Evolutionary conservation across 352 stramenopile genomes (phyloP).

Genomic region (Pythium phragmiticola): DNA sequence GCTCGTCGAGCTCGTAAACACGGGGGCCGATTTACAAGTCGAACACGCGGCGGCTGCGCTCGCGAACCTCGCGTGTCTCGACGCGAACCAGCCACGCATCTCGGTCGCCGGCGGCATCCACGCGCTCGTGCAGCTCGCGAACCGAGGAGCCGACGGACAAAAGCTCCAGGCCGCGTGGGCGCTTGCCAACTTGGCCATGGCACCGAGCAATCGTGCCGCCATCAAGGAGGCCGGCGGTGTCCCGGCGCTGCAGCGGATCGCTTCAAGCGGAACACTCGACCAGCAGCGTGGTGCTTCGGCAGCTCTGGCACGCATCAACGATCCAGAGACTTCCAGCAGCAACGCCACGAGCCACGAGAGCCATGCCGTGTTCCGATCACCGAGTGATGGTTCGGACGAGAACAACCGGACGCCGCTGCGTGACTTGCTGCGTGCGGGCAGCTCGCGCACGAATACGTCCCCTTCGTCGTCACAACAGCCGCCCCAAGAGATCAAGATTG

Average conservation of each 20-base stretch:
- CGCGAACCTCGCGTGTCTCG: constrained; percentile 14
- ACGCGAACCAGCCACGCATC: constrained; percentile 18
- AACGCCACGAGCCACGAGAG: constrained; percentile 4
- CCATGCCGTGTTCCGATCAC: constrained; percentile 15
- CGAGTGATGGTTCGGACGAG: constrained; percentile 22
- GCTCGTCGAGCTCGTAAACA: constrained; percentile 13
- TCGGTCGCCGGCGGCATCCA: constrained; percentile 11
- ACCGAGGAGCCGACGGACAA: constrained; percentile 13
- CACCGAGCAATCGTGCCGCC: neutral
- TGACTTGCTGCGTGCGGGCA: neutral
- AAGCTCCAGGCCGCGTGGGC: constrained; percentile 27
- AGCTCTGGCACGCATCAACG: constrained; percentile 16
- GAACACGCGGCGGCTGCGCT: constrained; percentile 22
- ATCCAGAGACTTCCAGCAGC: neutral
- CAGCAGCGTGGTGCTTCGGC: constrained; percentile 16
- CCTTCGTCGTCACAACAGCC: neutral
- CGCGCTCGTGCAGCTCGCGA: constrained; percentile 14
- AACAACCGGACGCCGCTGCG: constrained; percentile 2
- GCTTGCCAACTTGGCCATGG: constrained; percentile 20
- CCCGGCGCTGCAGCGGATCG: constrained; percentile 8
- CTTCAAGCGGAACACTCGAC: constrained; percentile 3
- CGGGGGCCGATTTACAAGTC: constrained; percentile 13
- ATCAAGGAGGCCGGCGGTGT: constrained; percentile 23
- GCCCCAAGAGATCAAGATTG: constrained; percentile 18
- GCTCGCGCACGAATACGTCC: neutral